Evolutionary conservation across 208 protist species (phyloP), one percentile per base, ranked within the genome.

Genomic region (Herpetomonas samuelpessoai): DNA sequence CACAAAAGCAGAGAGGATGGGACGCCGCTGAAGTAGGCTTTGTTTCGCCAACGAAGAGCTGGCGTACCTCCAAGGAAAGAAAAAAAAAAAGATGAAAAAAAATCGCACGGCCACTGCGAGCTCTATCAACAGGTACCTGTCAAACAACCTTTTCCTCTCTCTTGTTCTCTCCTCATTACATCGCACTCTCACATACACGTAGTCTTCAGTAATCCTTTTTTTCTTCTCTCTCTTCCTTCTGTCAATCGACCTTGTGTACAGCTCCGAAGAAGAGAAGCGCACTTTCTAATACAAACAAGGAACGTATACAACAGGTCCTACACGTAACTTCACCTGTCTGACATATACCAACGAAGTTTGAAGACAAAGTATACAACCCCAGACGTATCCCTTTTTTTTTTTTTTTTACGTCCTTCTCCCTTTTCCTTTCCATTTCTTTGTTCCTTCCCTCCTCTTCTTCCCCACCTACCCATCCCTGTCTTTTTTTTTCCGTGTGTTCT

Each of bases 401-500:
- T 47, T 54, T 48, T 56, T 68, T 63, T 62, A 19, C 41, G 18
- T 6, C n/a, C 25, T 3, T 2, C 41, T 46, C n/a, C 19, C 14
- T 39, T 56, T 56, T 56, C 29, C 29, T 27, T 41, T 25, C 51
- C 3, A 2, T 18, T 41, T 25, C 9, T 30, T 41, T 44, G 10
- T 6, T 41, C n/a, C 55, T 55, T 54, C 30, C 24, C 41, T 4
- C 19, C 12, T 14, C 2, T 22, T 29, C 30, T 39, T 26, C 44
- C 29, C 44, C 41, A 14, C 51, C 9, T 38, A 19, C 22, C 2
- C 27, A 6, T 4, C 0, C 24, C 22, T 46, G 47, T 3, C 57
- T 70, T 51, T 21, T 61, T 72, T 64, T 58, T 56, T 53, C 45
- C 47, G 28, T 58, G 18, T 59, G 3, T 52, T 59, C 21, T 16